These are phyloP conservation scores for Tolypocladium nubicola DNA, from an alignment of 2,329 filamentous ascomycete species.

Conservation along the genomic window DNA sequence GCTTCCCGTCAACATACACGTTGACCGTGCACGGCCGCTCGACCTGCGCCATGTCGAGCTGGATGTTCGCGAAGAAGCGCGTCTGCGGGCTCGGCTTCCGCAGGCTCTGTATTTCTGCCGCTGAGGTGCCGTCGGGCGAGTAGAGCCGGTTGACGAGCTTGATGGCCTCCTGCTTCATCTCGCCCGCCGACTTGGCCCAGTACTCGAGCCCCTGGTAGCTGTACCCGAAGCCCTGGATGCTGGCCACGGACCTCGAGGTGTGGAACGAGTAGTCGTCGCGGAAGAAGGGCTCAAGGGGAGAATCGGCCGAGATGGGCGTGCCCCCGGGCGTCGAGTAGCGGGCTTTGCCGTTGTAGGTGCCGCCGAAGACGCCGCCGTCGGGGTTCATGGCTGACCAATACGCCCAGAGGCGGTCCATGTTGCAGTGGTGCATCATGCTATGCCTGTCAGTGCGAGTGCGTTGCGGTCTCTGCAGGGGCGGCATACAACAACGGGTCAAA, in stretches of 20 bases:
- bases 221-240: slow-evolving; percentile 26
- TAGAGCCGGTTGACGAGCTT: slow-evolving; percentile 23
- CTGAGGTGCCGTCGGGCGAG: slow-evolving; percentile 2
- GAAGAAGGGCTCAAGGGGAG: slow-evolving; percentile 41
- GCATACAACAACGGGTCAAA: slow-evolving; percentile 36
- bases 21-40: slow-evolving; percentile 23
- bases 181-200: slow-evolving; percentile 17
- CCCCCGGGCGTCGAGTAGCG: slow-evolving; percentile 30
- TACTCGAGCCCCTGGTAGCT: slow-evolving; percentile 26
- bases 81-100: slow-evolving; percentile 8
- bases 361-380: slow-evolving; percentile 20
- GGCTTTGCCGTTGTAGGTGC: slow-evolving; percentile 21
- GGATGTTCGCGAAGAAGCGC: slow-evolving; percentile 23
- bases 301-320: slow-evolving; percentile 29
- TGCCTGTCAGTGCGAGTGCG: background rate
- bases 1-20: slow-evolving; percentile 20
- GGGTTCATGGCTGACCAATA: slow-evolving; percentile 37
- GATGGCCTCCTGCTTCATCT: slow-evolving; percentile 20
- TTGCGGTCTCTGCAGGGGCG: background rate
- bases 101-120: background rate
- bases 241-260: slow-evolving; percentile 25
- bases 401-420: slow-evolving; percentile 56
- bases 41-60: slow-evolving; percentile 23
- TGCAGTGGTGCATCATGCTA: slow-evolving; percentile 38
- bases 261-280: slow-evolving; percentile 25